Percentiles rank a stretch among this genome's conserved stretches.
These are phyloP conservation scores for Davidsoniella australis DNA, from an alignment of 2,329 filamentous ascomycete species.

Conservation along the genomic window DNA sequence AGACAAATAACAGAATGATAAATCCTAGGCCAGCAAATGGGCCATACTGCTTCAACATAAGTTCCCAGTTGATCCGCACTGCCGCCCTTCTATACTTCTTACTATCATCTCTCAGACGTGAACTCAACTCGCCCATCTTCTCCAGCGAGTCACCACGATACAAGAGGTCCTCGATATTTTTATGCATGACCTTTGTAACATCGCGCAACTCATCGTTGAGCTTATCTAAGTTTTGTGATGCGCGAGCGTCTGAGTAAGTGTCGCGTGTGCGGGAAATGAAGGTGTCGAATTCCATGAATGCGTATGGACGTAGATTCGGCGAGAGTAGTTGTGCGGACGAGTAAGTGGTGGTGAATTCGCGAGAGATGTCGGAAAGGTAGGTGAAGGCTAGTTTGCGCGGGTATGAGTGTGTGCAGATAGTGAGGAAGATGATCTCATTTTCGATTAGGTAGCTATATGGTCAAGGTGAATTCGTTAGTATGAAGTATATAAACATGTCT, in stretches of 20 bases:
- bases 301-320: slow-evolving; percentile 69
- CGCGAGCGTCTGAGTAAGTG: slow-evolving; percentile 83
- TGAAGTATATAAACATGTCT: not conserved
- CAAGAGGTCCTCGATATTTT: slow-evolving; percentile 95
- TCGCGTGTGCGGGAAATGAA: slow-evolving; percentile 88
- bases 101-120: slow-evolving; percentile 73
- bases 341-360: slow-evolving; percentile 84
- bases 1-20: slow-evolving; percentile 72
- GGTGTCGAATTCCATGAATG: slow-evolving; percentile 94
- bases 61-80: slow-evolving; percentile 93
- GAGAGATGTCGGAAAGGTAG: slow-evolving; percentile 81
- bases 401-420: slow-evolving; percentile 85
- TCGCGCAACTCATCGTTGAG: slow-evolving; percentile 94
- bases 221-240: slow-evolving; percentile 82
- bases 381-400: slow-evolving; percentile 97
- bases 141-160: slow-evolving; percentile 91
- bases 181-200: slow-evolving; percentile 98
- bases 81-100: slow-evolving; percentile 88
- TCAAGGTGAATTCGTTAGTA: not conserved
- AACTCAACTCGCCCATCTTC: slow-evolving; percentile 91
- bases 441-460: slow-evolving; percentile 61
- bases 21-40: slow-evolving; percentile 69
- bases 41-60: slow-evolving; percentile 91
- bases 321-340: slow-evolving; percentile 54
- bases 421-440: slow-evolving; percentile 72